A percentile compares a stretch with the other conserved stretches of the same genome.
Conservation (phyloP, 495 filamentous ascomycete species). For the Annulohypoxylon stygium region DNA sequence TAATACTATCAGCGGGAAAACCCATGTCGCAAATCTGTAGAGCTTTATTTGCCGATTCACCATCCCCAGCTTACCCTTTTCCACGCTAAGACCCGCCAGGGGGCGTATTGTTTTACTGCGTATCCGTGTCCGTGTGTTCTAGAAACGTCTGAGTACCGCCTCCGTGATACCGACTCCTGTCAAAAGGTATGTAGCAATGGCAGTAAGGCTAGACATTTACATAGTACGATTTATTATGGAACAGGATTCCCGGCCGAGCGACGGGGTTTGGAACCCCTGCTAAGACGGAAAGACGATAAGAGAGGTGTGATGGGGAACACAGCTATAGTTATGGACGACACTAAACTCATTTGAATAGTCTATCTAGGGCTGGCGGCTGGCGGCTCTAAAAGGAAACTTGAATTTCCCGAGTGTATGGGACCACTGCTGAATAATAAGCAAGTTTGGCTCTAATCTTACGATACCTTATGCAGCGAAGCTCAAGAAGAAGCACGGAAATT, state of each 20-base stretch:
- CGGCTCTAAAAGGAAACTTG: conserved; percentile 38
- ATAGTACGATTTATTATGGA: conserved; percentile 15
- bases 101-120: not conserved
- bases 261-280: conserved; percentile 26
- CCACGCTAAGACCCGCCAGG: conserved; percentile 2
- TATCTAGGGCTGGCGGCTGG: conserved; percentile 35
- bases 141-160: conserved; percentile 16
- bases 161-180: conserved; percentile 13
- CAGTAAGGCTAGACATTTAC: conserved; percentile 38
- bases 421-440: conserved; percentile 36
- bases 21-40: conserved; percentile 35
- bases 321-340: conserved; percentile 10
- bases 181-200: conserved; percentile 22
- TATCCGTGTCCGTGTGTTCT: conserved; percentile 1
- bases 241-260: conserved; percentile 38
- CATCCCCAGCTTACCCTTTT: conserved; percentile 25
- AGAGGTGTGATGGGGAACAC: conserved; percentile 24
- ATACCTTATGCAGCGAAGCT: conserved; percentile 40
- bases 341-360: conserved; percentile 33
- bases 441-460: conserved; percentile 32
- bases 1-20: conserved; percentile 21
- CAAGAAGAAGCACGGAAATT: conserved; percentile 20
- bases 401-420: conserved; percentile 45
- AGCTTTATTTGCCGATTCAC: conserved; percentile 16
- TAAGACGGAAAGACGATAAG: conserved; percentile 41